Evolutionary conservation across 1,139 yeast genomes (phyloP).

Genomic region (Wickerhamomyces sp.): DNA sequence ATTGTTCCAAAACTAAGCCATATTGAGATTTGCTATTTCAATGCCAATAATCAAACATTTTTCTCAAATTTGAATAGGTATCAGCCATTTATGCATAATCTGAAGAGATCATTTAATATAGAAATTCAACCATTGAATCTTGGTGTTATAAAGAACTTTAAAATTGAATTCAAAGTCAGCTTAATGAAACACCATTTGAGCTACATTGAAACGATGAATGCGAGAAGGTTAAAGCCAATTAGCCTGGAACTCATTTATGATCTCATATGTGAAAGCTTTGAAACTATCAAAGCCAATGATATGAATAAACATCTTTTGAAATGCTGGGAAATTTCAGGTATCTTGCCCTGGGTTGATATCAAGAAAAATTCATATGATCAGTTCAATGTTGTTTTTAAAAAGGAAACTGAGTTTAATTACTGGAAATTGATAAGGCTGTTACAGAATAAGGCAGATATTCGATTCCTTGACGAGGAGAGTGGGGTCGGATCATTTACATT

Average conservation of each 20-base stretch:
- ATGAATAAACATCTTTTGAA: slow-evolving; percentile 3
- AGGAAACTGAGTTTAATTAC: background rate
- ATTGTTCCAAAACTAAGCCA: slow-evolving; percentile 21
- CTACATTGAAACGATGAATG: background rate
- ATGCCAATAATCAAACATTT: slow-evolving; percentile 16
- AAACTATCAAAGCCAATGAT: background rate
- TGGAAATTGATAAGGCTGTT: slow-evolving; percentile 6
- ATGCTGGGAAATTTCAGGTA: slow-evolving; percentile 9
- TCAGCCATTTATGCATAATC: background rate
- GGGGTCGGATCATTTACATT: slow-evolving; percentile 2
- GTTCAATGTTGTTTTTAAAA: background rate
- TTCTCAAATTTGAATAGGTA: slow-evolving; percentile 3
- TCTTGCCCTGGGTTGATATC: background rate
- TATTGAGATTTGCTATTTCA: slow-evolving; percentile 25
- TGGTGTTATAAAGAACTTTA: slow-evolving; percentile 28
- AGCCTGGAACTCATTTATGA: slow-evolving; percentile 4
- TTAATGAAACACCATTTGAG: slow-evolving; percentile 17
- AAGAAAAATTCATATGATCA: background rate
- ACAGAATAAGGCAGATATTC: slow-evolving; percentile 1
- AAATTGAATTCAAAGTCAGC: slow-evolving; percentile 24
- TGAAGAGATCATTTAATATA: slow-evolving; percentile 1
- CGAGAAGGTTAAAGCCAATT: background rate
- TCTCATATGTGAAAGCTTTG: slow-evolving; percentile 3
- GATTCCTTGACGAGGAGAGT: background rate
- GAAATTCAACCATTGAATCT: slow-evolving; percentile 27